Evolutionary conservation across 768 basidiomycete genomes (phyloP).

Genomic region (Lactifluus echinatus): DNA sequence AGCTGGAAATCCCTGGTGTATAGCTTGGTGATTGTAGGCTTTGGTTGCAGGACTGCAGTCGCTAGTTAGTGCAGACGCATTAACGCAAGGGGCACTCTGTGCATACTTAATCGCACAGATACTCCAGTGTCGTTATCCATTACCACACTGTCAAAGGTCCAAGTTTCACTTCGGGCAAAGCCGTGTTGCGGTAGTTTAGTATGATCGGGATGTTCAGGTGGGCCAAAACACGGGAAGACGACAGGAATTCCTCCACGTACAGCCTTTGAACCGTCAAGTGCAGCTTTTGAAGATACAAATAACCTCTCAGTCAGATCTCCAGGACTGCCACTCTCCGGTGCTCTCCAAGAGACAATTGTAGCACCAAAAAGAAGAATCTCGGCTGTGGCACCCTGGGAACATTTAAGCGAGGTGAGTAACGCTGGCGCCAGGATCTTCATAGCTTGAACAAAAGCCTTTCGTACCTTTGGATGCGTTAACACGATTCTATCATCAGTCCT

Average conservation of each 20-base stretch:
- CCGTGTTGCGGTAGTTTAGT: slow-evolving; percentile 75
- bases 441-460: background rate
- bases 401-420: background rate
- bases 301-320: slow-evolving; percentile 51
- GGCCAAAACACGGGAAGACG: slow-evolving; percentile 86
- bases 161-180: slow-evolving; percentile 72
- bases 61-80: background rate
- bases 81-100: no score
- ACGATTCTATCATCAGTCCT: slow-evolving; percentile 35
- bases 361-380: slow-evolving; percentile 76
- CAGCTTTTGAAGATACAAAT: slow-evolving; percentile 75
- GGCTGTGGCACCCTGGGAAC: slow-evolving; percentile 49
- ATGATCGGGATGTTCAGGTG: slow-evolving; percentile 70
- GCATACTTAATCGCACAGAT: slow-evolving; percentile 70
- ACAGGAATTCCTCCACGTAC: slow-evolving; percentile 50
- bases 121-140: slow-evolving; percentile 64
- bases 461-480: slow-evolving; percentile 58
- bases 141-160: slow-evolving; percentile 58
- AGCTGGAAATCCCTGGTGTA: slow-evolving; percentile 67
- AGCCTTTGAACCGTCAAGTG: slow-evolving; percentile 73
- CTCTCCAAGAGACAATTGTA: slow-evolving; percentile 81
- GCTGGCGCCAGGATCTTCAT: background rate
- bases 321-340: slow-evolving; percentile 29
- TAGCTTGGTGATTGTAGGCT: slow-evolving; percentile 42
- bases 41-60: slow-evolving; percentile 54